Base-by-base conservation (phyloP, 2,329 filamentous ascomycete genomes). In the Stachybotrys elegans region DNA sequence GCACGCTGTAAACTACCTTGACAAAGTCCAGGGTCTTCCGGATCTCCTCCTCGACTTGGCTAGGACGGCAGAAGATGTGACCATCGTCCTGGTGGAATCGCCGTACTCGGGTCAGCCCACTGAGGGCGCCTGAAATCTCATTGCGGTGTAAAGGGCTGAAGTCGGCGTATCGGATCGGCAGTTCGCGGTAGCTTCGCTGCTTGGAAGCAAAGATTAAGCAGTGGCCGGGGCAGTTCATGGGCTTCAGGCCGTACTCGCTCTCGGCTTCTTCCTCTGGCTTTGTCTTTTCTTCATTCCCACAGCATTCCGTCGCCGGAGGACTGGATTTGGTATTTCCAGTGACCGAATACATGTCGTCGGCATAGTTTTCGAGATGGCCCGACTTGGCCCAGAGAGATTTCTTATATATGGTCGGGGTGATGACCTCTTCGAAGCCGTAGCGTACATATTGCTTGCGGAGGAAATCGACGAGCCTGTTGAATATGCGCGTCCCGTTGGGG, bases 211-310 rank as follows among this genome's bases (percentile, higher is more conserved):
- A 95, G 49, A 95, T 78, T 50, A 95, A 71, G 60, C 88, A 94
- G 64, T 95, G 89, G 4, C 88, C 89, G 0, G 89, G 89, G 60
- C 89, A 95, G 60, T 95, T 95, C 89, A 95, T 95, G 13, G 89
- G 89, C 65, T 95, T 95, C 53, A 95, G 69, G 16, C 87, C 88
- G 64, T 88, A 94, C 49, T 87, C 84, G 51, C 84, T 81, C 48
- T 79, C 75, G 47, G 78, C 76, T 49, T 86, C 80, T 48, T 83
- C 78, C 17, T 60, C 59, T 1, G 55, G 46, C 37, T 51, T 53
- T 35, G 47, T 32, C 20, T 47, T 57, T 44, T 41, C 51, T 19
- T 40, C 37, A 11, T 53, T 45, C 39, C 58, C 64, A 44, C 70
- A 61, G 44, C 58, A 66, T 22, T 42, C 43, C 7, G 40, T 29